Conservation (phyloP, 129 eudicot species). For the Ambrosia trifida region DNA sequence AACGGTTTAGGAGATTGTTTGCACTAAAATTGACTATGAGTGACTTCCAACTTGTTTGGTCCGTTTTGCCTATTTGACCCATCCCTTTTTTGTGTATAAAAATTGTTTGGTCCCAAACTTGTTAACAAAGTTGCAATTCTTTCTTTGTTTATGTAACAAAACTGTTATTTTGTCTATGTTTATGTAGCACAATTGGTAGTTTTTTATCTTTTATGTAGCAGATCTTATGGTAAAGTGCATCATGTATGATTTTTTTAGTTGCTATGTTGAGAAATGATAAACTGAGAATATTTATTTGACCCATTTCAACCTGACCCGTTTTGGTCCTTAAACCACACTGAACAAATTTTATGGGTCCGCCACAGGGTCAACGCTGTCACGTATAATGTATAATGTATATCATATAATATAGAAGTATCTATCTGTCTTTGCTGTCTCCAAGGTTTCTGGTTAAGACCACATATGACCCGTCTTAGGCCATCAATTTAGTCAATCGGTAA, state of each 20-base stretch:
- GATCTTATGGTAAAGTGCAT: background rate
- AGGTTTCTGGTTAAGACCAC: background rate
- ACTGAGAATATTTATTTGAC: background rate
- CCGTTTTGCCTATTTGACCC: background rate
- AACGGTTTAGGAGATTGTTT: background rate
- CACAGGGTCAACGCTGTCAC: background rate
- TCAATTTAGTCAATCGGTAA: background rate
- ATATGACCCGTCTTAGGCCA: background rate
- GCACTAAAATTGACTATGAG: background rate
- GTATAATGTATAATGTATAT: background rate
- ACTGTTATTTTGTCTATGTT: background rate
- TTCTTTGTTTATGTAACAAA: background rate
- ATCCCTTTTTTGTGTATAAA: background rate
- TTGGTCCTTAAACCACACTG: background rate
- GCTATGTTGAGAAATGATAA: constrained; percentile 1
- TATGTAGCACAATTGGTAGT: no score
- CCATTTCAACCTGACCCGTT: background rate
- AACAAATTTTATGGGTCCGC: background rate
- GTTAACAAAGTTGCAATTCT: background rate
- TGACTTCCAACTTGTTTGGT: background rate
- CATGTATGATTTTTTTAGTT: background rate
- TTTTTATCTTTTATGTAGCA: background rate
- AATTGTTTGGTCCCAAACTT: background rate
- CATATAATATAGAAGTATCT: background rate
- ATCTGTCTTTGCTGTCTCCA: background rate